Base-by-base conservation (phyloP, 495 filamentous ascomycete species). In the Poronia punctata region DNA sequence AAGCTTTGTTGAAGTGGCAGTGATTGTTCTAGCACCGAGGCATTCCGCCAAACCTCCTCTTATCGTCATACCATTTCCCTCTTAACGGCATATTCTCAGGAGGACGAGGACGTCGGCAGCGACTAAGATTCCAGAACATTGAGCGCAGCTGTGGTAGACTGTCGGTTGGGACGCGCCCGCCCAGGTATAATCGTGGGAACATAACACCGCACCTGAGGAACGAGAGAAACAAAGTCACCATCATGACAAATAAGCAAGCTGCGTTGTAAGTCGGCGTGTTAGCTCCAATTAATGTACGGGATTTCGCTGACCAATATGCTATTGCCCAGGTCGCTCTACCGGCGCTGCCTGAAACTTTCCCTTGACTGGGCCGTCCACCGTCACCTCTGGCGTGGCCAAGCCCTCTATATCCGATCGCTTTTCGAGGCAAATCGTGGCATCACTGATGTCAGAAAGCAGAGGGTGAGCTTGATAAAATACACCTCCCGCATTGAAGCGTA, bases 331-430 rank as follows among this genome's bases (percentile, higher is more conserved):
- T 88, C 85, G 23, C 82, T 99, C 29, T 97, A 99, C 64, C 82
- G 92, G 47, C 86, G 88, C 43, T 86, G 84, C 14, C 66, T 97
- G 54, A 97, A 95, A 74, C 78, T 93, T 43, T 75, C 92, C 11
- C 84, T 96, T 49, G 87, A 93, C 70, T 99, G 92, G 93, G 71
- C 84, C 40, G 84, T 96, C 44, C 84, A 95, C 50, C 79, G 93
- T 40, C 75, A 82, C 48, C 63, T 95, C 48, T 99, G 93, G 89
- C 79, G 93, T 46, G 85, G 88, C 38, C 90, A 96, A 61, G 92
- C 93, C 12, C 67, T 96, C 46, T 97, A 99, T 59, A 92, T 99
- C 48, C 82, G 92, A 50, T 87, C 85, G 12, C 71, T 97, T 8
- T 99, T 99, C 57, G 92, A 99, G 52, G 86, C 86, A 29, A 97